These are phyloP conservation scores for Cladobotryum protrusum DNA, from an alignment of 2,329 filamentous ascomycete genomes.

Conservation along the genomic window DNA sequence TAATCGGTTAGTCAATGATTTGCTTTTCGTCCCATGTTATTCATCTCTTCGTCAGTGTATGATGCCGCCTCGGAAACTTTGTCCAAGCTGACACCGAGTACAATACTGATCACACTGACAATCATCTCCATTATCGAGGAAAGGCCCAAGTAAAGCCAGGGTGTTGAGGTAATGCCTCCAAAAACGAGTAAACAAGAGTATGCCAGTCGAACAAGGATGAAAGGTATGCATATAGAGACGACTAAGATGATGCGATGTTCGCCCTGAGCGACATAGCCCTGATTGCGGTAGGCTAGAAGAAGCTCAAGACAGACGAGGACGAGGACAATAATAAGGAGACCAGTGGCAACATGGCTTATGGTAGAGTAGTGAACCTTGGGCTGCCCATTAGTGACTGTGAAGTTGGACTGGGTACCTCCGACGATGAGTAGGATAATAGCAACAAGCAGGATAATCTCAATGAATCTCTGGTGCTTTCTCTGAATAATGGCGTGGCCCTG, in stretches of 20 bases:
- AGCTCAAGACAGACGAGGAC: constrained; percentile 36
- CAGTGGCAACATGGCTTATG: constrained; percentile 22
- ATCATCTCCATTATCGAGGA: constrained; percentile 29
- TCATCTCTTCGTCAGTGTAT: constrained; percentile 13
- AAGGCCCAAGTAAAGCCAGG: constrained; percentile 27
- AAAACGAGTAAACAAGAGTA: constrained; percentile 27
- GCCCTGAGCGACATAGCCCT: constrained; percentile 36
- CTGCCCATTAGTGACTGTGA: constrained; percentile 15
- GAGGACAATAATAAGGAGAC: constrained; percentile 29
- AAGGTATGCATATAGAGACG: constrained; percentile 28
- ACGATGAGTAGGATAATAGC: constrained; percentile 30
- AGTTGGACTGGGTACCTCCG: constrained; percentile 24
- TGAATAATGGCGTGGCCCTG: constrained; percentile 23
- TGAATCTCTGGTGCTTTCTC: constrained; percentile 26
- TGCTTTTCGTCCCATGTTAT: neutral
- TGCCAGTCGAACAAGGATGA: constrained; percentile 26
- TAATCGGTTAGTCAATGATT: neutral
- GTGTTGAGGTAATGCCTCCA: constrained; percentile 18
- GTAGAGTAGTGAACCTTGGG: constrained; percentile 22
- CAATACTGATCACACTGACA: constrained; percentile 24
- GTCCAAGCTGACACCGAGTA: constrained; percentile 24
- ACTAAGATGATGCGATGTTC: constrained; percentile 49
- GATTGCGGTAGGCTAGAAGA: constrained; percentile 34
- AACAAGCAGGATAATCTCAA: constrained; percentile 37
- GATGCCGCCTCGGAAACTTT: constrained; percentile 13